Conservation (phyloP, 1,139 yeast genomes). For the Suhomyces bokatorum region DNA sequence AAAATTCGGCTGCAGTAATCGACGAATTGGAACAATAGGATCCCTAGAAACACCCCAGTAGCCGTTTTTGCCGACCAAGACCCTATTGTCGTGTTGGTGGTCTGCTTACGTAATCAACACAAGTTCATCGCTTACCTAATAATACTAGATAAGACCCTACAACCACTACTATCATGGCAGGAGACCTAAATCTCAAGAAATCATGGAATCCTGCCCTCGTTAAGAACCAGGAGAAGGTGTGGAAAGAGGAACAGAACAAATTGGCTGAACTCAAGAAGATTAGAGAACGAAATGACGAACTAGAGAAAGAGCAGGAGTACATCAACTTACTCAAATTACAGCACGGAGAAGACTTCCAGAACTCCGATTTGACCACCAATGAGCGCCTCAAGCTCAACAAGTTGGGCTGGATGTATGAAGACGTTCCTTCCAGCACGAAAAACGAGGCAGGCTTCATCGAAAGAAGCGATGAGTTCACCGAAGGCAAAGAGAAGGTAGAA, state of each 20-base stretch:
- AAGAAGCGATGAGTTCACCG: conserved; percentile 36
- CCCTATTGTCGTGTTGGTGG: no score
- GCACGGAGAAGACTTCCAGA: conserved; percentile 35
- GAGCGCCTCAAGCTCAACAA: conserved; percentile 50
- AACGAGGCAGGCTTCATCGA: conserved; percentile 36
- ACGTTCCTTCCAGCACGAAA: conserved; percentile 23
- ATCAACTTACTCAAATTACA: conserved; percentile 58
- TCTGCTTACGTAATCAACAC: background rate
- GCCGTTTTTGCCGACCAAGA: no score
- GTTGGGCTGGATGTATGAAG: conserved; percentile 87
- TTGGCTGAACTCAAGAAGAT: conserved; percentile 68
- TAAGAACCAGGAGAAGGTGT: conserved; percentile 82
- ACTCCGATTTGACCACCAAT: conserved; percentile 30
- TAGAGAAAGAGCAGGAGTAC: conserved; percentile 62
- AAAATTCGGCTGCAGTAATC: no score
- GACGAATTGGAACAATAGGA: no score
- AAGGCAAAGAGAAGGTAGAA: conserved; percentile 38
- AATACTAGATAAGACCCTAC: background rate
- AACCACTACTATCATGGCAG: conserved; percentile 47
- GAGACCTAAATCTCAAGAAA: conserved; percentile 84
- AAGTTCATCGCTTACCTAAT: background rate
- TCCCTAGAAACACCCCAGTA: no score
- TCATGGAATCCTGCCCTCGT: conserved; percentile 94
- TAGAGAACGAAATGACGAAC: conserved; percentile 64
- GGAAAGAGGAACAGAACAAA: conserved; percentile 81